A percentile compares a stretch with the other conserved stretches of the same genome.
Conservation (phyloP, 352 stramenopile species). For the Plasmopara viticola region DNA sequence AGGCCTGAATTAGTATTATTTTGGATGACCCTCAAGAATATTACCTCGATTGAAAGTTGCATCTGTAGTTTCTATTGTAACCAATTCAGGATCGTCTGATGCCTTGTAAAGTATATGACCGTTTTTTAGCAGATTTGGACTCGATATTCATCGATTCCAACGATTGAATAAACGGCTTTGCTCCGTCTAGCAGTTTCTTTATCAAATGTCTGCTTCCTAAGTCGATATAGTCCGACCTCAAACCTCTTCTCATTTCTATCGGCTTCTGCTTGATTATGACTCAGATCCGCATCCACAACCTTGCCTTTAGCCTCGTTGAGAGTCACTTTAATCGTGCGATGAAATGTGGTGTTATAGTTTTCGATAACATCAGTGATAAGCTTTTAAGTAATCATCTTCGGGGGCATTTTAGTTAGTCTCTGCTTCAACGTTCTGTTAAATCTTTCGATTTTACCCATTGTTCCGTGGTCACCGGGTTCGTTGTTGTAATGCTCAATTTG, state of each 20-base stretch:
- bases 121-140: slow-evolving; percentile 16
- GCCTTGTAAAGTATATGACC: no score
- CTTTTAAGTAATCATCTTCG: slow-evolving; percentile 1
- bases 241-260: slow-evolving; percentile 12
- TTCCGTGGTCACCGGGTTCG: slow-evolving; percentile 1
- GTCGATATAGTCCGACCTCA: not conserved
- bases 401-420: not conserved
- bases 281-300: slow-evolving; percentile 2
- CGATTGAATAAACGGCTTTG: slow-evolving; percentile 16
- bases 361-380: slow-evolving; percentile 13
- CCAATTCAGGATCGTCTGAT: no score
- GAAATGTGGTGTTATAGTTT: slow-evolving; percentile 35
- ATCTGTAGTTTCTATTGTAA: no score
- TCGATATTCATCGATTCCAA: slow-evolving; percentile 22
- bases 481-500: slow-evolving; percentile 1
- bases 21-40: no score
- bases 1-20: no score
- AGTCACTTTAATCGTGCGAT: slow-evolving; percentile 9
- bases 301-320: slow-evolving; percentile 10
- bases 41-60: no score
- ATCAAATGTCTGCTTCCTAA: slow-evolving; percentile 17
- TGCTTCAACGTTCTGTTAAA: not conserved
- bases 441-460: not conserved
- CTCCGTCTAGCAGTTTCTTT: slow-evolving; percentile 21
- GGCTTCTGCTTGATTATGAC: not conserved